Evolutionary conservation across 106 monocot species (phyloP).

Genomic region (Dactylorhiza incarnata): DNA sequence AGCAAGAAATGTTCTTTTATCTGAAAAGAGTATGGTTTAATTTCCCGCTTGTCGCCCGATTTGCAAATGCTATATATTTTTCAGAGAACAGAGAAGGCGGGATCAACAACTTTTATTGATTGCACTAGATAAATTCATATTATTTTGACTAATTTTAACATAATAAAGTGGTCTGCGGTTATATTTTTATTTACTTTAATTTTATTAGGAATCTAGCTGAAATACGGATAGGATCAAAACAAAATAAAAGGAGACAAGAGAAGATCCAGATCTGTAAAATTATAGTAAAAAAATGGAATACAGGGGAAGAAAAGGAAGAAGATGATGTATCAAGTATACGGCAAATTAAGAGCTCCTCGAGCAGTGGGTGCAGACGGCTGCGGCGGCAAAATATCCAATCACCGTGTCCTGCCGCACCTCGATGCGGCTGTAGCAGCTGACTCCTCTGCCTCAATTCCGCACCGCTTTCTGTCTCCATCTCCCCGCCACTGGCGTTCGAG

Average conservation of each 20-base stretch:
- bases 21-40: no score
- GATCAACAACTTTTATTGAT: no score
- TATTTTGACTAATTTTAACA: no score
- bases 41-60: no score
- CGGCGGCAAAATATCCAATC: not conserved
- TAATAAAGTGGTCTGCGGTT: no score
- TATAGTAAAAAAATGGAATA: not conserved
- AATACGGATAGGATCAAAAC: not conserved
- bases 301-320: not conserved
- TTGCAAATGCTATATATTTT: no score
- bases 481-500: conserved; percentile 8
- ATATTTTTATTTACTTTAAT: no score
- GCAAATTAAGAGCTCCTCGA: no score
- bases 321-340: not conserved
- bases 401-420: not conserved
- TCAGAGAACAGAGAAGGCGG: no score
- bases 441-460: not conserved
- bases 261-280: conserved; percentile 5
- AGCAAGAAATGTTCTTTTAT: no score
- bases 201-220: not conserved
- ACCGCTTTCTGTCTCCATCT: not conserved
- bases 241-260: not conserved
- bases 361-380: no score
- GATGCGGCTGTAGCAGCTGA: not conserved
- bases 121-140: no score